Evolutionary conservation across 176 grass and related monocot species (phyloP), one percentile per base, ranked within the genome.

Genomic region (Eleusine coracana): DNA sequence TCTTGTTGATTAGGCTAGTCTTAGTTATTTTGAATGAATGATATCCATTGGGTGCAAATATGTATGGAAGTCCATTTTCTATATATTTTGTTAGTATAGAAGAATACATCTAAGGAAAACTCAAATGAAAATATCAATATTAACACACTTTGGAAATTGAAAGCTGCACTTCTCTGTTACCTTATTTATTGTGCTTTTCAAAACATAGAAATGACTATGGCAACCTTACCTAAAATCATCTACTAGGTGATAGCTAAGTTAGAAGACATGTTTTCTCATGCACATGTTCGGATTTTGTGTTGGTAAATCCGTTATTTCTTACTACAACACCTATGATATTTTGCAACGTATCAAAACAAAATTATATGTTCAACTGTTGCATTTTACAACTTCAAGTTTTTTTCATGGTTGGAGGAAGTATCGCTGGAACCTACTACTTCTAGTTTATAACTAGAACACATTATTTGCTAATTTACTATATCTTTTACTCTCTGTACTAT

Each of bases 1-100:
- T 61, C 2, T 10, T 84, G 29, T 55, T 70, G 37, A 77, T 71
- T 77, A 65, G 70, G 23, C 21, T 85, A 77, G 29, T n/a, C 31
- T 44, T 76, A 70, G 65, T 50, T 49, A 51, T 65, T 6, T 75
- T 45, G 56, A 25, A 84, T 75, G 60, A 70, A 16, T 17, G 50
- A 16, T 39, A 10, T 48, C 45, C 65, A 56, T 15, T 36, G 20
- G 48, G 36, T 44, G 16, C 40, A 5, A 64, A 83, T 20, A 29
- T 60, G 42, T 86, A 37, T 66, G 17, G 12, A 27, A 16, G 36
- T 75, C 3, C 13, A 4, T 75, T 80, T 76, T 34, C 41, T 51
- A 7, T 60, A 74, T 62, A 39, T 36, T 81, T 62, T 15, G 3
- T 75, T 21, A 42, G 21, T 18, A 40, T 46, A 13, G 36, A 38